Base-by-base conservation (phyloP, 768 basidiomycete species). In the Tricholoma saponaceum region DNA sequence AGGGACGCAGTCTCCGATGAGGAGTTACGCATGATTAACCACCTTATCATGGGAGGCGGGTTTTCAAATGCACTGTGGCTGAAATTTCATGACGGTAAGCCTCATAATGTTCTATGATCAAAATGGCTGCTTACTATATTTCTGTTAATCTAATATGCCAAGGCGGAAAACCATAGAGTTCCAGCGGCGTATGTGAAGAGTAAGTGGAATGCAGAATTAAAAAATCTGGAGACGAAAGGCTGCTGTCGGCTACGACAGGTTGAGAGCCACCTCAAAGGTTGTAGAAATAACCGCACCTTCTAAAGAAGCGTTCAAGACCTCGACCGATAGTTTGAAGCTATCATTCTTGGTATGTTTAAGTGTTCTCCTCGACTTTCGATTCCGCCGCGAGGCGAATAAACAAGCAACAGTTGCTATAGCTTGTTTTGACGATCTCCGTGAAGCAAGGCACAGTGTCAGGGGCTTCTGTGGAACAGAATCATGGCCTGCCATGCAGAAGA, bases 71-170 rank as follows among this genome's bases (percentile, higher is more conserved):
- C 63, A 58, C 65, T 74, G 64, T 72, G 70, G 50, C 77, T 77
- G 53, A 12, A 55, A 55, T 26, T 43, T 16, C 41, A 35, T 23
- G 28, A 56, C 14, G 16, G 8, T 56, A 12, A 25, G 41, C 30
- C 3, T 22, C 18, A 22, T 6, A 0, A 41, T 43, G n/a, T 9
- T n/a, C 18, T 12, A 55, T 55, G 9, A 28, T 26, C 14, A 23
- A 5, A 50, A 46, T 37, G 35, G 8, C 30, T 43, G 50, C 87
- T 71, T 66, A 92, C 91, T 85, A 79, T 59, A 93, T 84, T 69
- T 93, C 91, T 46, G 89, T 89, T 41, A 93, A 72, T 55, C 86
- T 77, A n/a, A 85, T 82, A 63, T 93, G 91, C 90, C 91, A 93
- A 14, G 91, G 91, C 16, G 91, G 91, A 64, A 87, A 92, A 4